Evolutionary conservation across 139 green algal genomes (phyloP).

Genomic region (Coccomyxa sp.): DNA sequence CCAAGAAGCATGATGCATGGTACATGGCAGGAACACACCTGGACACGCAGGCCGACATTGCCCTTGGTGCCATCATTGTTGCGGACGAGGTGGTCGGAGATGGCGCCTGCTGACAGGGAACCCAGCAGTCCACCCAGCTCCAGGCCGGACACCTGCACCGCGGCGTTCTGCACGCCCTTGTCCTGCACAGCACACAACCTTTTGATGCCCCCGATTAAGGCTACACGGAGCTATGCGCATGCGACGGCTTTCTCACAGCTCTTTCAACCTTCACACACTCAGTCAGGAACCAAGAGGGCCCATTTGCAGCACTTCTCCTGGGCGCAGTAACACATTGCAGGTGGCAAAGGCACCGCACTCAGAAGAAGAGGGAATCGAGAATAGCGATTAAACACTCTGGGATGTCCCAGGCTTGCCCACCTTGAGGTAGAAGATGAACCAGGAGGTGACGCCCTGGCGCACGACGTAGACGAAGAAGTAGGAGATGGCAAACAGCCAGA

Average conservation of each 20-base stretch:
- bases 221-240: too few relatives aligned
- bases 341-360: too few relatives aligned
- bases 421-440: conserved; percentile 97
- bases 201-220: too few relatives aligned
- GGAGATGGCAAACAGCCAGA: conserved; percentile 59
- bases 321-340: too few relatives aligned
- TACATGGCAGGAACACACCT: too few relatives aligned
- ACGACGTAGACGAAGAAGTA: conserved; percentile 64
- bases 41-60: conserved; percentile 87
- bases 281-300: too few relatives aligned
- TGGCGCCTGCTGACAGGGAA: conserved; percentile 78
- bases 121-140: conserved; percentile 94
- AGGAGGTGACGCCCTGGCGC: conserved; percentile 85
- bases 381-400: too few relatives aligned
- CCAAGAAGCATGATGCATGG: too few relatives aligned
- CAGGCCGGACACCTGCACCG: conserved; percentile 84
- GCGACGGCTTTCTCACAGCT: neutral
- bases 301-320: too few relatives aligned
- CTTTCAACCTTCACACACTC: neutral
- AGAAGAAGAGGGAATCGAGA: too few relatives aligned
- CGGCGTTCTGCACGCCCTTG: conserved; percentile 80
- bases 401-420: too few relatives aligned
- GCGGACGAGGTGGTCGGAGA: conserved; percentile 73
- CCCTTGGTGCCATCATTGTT: conserved; percentile 45
- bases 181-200: conserved; percentile 19